Conservation (phyloP, 78 protist species). For the Dictyostelium capitatum region DNA sequence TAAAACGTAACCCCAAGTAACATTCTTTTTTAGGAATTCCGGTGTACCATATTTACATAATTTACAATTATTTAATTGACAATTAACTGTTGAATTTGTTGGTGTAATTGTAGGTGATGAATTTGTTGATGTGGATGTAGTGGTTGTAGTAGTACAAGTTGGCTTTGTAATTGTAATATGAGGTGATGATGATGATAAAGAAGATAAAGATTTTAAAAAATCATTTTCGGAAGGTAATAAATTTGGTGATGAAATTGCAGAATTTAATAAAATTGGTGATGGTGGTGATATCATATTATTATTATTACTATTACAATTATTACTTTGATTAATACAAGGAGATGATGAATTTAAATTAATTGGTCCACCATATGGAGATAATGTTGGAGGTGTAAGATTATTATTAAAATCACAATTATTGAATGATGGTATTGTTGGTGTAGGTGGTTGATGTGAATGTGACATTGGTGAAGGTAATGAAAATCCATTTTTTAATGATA, state of each 20-base stretch:
- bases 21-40: conserved; percentile 21
- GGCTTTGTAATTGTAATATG: neutral
- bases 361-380: neutral
- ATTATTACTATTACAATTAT: neutral
- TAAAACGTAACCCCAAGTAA: conserved; percentile 58
- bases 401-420: too few relatives aligned
- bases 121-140: neutral
- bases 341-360: neutral
- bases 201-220: neutral
- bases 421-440: neutral
- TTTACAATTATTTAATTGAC: conserved; percentile 28
- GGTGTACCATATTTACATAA: conserved; percentile 45
- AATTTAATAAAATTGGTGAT: conserved; percentile 6
- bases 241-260: neutral
- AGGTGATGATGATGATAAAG: neutral
- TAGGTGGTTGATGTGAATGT: neutral
- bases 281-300: neutral
- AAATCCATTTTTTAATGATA: neutral
- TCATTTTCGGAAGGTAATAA: neutral
- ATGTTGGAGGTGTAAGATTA: neutral
- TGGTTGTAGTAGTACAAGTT: neutral
- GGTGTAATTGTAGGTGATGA: neutral
- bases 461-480: neutral
- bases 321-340: neutral
- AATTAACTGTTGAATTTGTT: neutral